These are phyloP conservation scores for Eucalyptus paniculata DNA, from an alignment of 345 rosid genomes.

Conservation along the genomic window DNA sequence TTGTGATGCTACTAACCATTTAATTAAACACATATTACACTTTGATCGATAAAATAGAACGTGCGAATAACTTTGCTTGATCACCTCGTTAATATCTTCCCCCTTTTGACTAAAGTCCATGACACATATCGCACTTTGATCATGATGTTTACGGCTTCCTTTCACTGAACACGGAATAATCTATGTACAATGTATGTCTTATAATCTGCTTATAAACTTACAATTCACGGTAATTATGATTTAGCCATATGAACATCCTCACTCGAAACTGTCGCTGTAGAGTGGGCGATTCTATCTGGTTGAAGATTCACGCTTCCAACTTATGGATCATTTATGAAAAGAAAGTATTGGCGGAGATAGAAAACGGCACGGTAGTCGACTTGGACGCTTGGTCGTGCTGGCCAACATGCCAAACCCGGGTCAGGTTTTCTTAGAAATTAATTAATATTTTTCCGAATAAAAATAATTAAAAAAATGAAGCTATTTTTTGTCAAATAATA, in stretches of 20 bases:
- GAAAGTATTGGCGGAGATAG: not conserved
- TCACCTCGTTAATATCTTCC: not conserved
- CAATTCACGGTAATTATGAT: not conserved
- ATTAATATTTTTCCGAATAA: no score
- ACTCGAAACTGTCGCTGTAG: not conserved
- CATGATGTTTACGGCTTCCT: not conserved
- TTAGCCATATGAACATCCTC: not conserved
- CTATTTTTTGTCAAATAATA: no score
- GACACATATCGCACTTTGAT: not conserved
- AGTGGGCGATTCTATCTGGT: no score
- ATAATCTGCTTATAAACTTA: not conserved
- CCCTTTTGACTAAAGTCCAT: no score
- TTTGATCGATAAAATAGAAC: no score
- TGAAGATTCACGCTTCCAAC: not conserved
- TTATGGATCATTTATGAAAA: not conserved
- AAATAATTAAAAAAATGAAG: no score
- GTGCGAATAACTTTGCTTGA: not conserved
- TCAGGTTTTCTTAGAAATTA: no score
- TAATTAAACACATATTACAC: no score
- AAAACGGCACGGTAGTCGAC: accelerated
- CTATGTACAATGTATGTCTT: not conserved
- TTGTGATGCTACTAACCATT: not conserved
- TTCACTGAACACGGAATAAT: not conserved
- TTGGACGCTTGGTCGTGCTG: not conserved
- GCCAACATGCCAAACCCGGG: not conserved